Evolutionary conservation across 148 eudicot species (phyloP).

Genomic region (Fagopyrum esculentum): DNA sequence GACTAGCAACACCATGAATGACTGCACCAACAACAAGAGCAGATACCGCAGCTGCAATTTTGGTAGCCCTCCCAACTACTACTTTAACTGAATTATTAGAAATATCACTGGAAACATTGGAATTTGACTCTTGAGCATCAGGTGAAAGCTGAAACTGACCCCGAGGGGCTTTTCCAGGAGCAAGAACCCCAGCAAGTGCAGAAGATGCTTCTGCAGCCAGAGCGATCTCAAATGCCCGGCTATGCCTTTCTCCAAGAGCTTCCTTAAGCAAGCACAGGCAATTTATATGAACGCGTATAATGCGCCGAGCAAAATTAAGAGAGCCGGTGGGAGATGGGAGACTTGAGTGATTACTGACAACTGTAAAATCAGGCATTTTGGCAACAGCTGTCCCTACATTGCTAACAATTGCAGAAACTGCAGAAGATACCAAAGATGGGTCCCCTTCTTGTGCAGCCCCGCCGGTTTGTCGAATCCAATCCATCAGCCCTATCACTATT

Average conservation of each 20-base stretch:
- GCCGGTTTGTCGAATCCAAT: conserved; percentile 95
- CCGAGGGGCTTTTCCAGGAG: conserved; percentile 63
- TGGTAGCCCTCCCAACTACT: conserved; percentile 55
- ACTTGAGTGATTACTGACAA: conserved; percentile 38
- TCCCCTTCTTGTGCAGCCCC: conserved; percentile 99
- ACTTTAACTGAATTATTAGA: conserved; percentile 48
- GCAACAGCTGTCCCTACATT: conserved; percentile 72
- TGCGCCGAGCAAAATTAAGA: conserved; percentile 63
- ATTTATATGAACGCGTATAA: conserved; percentile 68
- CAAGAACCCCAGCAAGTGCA: conserved; percentile 63
- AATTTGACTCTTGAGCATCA: conserved; percentile 48
- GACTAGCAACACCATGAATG: conserved; percentile 84
- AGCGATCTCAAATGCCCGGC: conserved; percentile 96
- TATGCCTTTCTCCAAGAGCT: conserved; percentile 93
- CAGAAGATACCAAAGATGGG: conserved; percentile 88
- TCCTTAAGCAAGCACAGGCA: conserved; percentile 83
- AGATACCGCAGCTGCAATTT: conserved; percentile 71
- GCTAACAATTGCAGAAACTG: conserved; percentile 82
- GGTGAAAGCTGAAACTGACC: conserved; percentile 68
- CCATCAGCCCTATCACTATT: conserved; percentile 64
- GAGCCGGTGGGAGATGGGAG: conserved; percentile 48
- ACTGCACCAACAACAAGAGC: conserved; percentile 80
- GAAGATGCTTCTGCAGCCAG: conserved; percentile 87
- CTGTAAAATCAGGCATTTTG: conserved; percentile 69
- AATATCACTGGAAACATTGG: conserved; percentile 43